phyloP scores from a whole-genome alignment of 768 basidiomycete species.

The Termitomyces sp. region DNA sequence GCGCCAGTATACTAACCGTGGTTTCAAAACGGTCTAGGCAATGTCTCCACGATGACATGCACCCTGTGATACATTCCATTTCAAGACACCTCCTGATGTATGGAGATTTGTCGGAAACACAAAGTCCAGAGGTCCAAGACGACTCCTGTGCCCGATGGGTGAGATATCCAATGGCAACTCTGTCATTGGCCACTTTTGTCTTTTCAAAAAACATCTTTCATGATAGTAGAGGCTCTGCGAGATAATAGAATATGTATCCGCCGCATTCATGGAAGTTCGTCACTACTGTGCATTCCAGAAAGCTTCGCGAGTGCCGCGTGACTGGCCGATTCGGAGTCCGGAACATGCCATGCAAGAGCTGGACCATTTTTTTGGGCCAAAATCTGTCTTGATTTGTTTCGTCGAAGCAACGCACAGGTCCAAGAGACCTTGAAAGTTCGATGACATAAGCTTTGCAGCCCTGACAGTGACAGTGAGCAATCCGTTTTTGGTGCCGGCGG shows the following conservation, averaged over 20 bases:
- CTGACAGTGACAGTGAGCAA: background rate
- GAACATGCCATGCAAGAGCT: background rate
- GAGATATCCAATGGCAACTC: background rate
- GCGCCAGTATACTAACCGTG: background rate
- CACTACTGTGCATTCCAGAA: background rate
- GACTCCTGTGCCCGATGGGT: too few species aligned
- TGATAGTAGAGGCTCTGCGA: background rate
- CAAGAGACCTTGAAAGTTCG: background rate
- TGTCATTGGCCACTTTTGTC: background rate
- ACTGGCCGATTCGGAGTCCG: constrained; percentile 6
- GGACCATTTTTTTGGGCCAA: background rate
- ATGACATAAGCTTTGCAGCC: constrained; percentile 5
- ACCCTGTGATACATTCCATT: background rate
- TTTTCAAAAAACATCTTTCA: background rate
- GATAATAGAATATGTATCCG: background rate
- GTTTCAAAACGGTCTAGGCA: background rate
- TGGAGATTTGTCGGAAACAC: background rate
- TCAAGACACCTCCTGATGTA: background rate
- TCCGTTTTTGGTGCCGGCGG: background rate
- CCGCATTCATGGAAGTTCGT: background rate
- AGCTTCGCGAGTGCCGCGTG: background rate
- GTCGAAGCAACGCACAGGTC: background rate
- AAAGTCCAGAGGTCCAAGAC: background rate
- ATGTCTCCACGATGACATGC: background rate
- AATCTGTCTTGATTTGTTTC: background rate